Percentiles rank a stretch among this genome's conserved stretches.
These are phyloP conservation scores for Glaciozyma antarctica DNA, from an alignment of 768 basidiomycete genomes.

Conservation along the genomic window DNA sequence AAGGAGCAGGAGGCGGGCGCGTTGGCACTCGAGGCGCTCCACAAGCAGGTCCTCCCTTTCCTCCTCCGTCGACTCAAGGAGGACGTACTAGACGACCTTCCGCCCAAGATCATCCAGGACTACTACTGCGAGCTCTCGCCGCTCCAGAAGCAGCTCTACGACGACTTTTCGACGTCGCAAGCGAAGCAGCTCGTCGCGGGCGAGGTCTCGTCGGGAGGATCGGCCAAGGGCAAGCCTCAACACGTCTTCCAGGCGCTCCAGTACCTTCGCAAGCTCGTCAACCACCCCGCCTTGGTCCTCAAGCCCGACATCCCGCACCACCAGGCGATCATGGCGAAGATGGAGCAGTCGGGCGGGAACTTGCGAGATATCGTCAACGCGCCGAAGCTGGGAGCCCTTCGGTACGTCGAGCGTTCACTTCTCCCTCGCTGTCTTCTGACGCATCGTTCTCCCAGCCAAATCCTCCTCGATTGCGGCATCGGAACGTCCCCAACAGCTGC, in stretches of 20 bases:
- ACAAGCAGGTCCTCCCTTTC: slow-evolving; percentile 99
- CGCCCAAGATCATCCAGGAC: slow-evolving; percentile 99
- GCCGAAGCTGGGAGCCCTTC: slow-evolving; percentile 82
- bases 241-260: slow-evolving; percentile 97
- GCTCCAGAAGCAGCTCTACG: slow-evolving; percentile 85
- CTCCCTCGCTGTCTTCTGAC: neutral
- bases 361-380: slow-evolving; percentile 79
- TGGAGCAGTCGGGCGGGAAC: slow-evolving; percentile 18
- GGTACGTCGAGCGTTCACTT: slow-evolving; percentile 47
- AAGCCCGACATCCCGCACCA: slow-evolving; percentile 56
- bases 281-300: slow-evolving; percentile 86
- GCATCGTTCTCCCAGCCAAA: slow-evolving; percentile 54
- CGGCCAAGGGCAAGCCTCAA: slow-evolving; percentile 40
- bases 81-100: slow-evolving; percentile 87
- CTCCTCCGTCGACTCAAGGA: slow-evolving; percentile 91
- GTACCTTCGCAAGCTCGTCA: slow-evolving; percentile 93
- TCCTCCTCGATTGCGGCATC: slow-evolving; percentile 88
- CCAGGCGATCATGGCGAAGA: slow-evolving; percentile 48
- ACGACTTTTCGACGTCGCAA: slow-evolving; percentile 77
- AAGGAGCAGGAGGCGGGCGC: slow-evolving; percentile 92
- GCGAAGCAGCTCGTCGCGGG: slow-evolving; percentile 46
- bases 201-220: slow-evolving; percentile 35
- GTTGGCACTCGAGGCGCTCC: slow-evolving; percentile 84
- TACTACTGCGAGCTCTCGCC: slow-evolving; percentile 97
- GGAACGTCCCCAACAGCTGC: slow-evolving; percentile 47